Evolutionary conservation across 768 basidiomycete species (phyloP).

Genomic region (Lepiota brunneoincarnata): DNA sequence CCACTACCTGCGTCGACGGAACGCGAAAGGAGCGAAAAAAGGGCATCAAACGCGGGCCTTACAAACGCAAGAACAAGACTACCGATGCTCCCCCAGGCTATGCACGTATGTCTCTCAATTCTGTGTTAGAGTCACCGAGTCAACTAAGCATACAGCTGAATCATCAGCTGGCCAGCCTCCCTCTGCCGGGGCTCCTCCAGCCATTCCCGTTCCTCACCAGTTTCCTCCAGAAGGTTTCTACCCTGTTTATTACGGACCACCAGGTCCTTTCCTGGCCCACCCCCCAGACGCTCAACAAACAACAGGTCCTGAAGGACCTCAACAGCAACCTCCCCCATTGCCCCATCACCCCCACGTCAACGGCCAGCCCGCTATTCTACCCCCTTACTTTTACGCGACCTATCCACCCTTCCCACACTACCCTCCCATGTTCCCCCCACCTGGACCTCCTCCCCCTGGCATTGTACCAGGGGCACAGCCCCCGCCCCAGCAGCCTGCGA

Average conservation of each 20-base stretch:
- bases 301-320: conserved; percentile 24
- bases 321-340: conserved; percentile 1
- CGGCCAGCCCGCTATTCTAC: conserved; percentile 35
- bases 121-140: background rate
- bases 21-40: conserved; percentile 93
- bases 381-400: conserved; percentile 35
- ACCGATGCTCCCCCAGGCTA: conserved; percentile 16
- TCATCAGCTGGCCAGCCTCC: conserved; percentile 25
- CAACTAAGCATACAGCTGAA: conserved; percentile 21
- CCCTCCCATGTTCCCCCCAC: conserved; percentile 32
- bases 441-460: conserved; percentile 15
- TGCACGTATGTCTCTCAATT: conserved; percentile 15
- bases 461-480: conserved; percentile 15
- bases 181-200: conserved; percentile 19
- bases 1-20: conserved; percentile 79
- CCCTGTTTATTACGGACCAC: conserved; percentile 37
- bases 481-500: conserved; percentile 6
- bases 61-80: conserved; percentile 59
- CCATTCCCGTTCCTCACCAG: conserved; percentile 9
- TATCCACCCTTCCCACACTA: conserved; percentile 37
- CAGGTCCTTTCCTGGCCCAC: conserved; percentile 29
- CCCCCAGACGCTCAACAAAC: conserved; percentile 25
- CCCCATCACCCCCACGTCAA: conserved; percentile 22
- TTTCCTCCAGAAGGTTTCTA: conserved; percentile 37
- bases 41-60: conserved; percentile 85